A percentile compares a stretch with the other conserved stretches of the same genome.
These are phyloP conservation scores for Penicillium sp. DNA, from an alignment of 2,329 filamentous ascomycete species.

Conservation along the genomic window DNA sequence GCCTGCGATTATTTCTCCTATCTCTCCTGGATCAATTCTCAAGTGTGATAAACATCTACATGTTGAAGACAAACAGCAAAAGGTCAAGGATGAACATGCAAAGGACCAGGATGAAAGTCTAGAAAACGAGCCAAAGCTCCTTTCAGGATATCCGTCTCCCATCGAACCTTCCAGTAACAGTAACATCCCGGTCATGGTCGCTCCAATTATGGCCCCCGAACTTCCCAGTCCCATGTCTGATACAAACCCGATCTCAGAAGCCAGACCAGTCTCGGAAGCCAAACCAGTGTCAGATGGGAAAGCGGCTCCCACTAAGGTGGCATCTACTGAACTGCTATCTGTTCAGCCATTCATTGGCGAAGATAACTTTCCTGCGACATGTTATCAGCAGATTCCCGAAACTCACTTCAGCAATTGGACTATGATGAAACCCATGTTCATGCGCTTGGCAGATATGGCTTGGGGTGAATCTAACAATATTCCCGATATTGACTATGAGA, in stretches of 20 bases:
- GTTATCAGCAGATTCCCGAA: constrained; percentile 6
- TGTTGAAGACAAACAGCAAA: too few relatives aligned
- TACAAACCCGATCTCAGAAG: not conserved
- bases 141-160: not conserved
- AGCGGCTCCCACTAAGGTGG: not conserved
- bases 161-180: not conserved
- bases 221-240: not conserved
- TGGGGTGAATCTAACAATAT: constrained; percentile 11
- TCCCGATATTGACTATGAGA: constrained; percentile 4
- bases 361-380: not conserved
- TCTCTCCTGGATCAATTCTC: not conserved
- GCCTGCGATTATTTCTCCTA: not conserved
- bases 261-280: not conserved
- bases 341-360: not conserved
- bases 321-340: not conserved
- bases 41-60: not conserved
- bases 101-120: not conserved
- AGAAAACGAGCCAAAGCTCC: not conserved
- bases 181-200: not conserved
- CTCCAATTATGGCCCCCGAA: not conserved
- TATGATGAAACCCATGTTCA: constrained; percentile 8
- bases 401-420: not conserved
- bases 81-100: not conserved
- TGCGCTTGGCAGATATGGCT: constrained; percentile 10
- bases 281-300: not conserved